Base-by-base conservation (phyloP, 2,329 filamentous ascomycete genomes). In the Apiospora koreana region DNA sequence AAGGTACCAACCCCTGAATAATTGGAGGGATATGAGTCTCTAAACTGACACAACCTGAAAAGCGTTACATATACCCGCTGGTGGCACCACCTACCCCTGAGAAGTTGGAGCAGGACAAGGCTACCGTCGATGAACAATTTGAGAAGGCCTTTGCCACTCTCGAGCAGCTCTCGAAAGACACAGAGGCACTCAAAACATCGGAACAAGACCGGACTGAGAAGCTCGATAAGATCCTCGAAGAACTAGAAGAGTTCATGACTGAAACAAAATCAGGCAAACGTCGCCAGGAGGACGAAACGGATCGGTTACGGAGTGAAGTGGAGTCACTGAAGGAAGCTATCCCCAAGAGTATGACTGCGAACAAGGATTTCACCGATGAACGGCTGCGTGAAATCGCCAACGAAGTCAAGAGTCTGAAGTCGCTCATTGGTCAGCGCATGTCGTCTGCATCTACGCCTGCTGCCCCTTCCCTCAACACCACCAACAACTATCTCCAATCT, bases 61-160 rank as follows among this genome's bases (percentile, higher is more conserved):
- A 97, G 90, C 93, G 96, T 77, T 99, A 99, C 77, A 91, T 99
- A 70, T 89, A 93, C 73, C 96, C 96, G 54, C 85, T 99, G 38
- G 94, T 99, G 72, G 92, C 95, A 16, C 97, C 96, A 4, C 96
- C 96, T 1, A 99, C 96, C 1, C 94, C 94, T 12, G 94, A 97
- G 70, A 94, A 97, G 78, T 86, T 99, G 12, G 94, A 98, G 78
- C 92, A 97, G 80, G 96, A 99, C 81, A 99, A 99, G 82, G 90
- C 94, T 72, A 89, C 90, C 48, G 95, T 99, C 70, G 95, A 98
- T 80, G 94, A 95, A 73, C 93, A 95, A 71, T 99, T 99, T 81
- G 93, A 96, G 76, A 93, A 93, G 77, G 94, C 95, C 2, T 99
- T 99, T 80, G 86, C 92, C 23, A 88, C 98, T 18, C 91, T 99